Percentiles rank a stretch among this genome's conserved stretches.
These are phyloP conservation scores for Chimonanthus praecox DNA, from an alignment of 164 flowering plant genomes.

Conservation along the genomic window DNA sequence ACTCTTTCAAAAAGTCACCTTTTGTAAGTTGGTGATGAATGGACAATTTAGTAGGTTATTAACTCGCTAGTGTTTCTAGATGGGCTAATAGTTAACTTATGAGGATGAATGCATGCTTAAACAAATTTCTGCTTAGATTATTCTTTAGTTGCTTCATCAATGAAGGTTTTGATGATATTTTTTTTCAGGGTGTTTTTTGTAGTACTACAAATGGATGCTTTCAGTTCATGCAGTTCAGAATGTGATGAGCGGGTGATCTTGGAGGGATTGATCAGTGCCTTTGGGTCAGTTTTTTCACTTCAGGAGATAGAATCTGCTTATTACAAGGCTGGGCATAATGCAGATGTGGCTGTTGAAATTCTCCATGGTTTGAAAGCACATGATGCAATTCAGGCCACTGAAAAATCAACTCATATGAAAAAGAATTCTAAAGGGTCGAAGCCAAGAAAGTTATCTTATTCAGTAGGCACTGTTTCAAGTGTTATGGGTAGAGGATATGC, in stretches of 20 bases:
- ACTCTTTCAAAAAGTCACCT: too few relatives aligned
- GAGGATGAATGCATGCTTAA: background rate
- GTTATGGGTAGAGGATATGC: conserved; percentile 42
- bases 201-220: conserved; percentile 2
- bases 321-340: conserved; percentile 39
- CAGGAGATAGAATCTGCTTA: conserved; percentile 53
- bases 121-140: background rate
- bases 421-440: conserved; percentile 24
- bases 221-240: conserved; percentile 4
- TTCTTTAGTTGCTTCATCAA: background rate
- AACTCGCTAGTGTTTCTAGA: too few relatives aligned
- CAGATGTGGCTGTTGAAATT: conserved; percentile 36
- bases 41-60: too few relatives aligned
- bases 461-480: conserved; percentile 45
- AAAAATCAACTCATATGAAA: conserved; percentile 12
- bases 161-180: background rate
- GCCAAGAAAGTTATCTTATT: conserved; percentile 31
- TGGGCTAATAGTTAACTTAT: too few relatives aligned
- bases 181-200: background rate
- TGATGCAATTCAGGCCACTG: conserved; percentile 7
- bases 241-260: conserved; percentile 32
- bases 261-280: conserved; percentile 42
- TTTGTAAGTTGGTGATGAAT: too few relatives aligned
- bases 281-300: conserved; percentile 39
- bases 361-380: conserved; percentile 23